A percentile compares a stretch with the other conserved stretches of the same genome.
phyloP scores from a whole-genome alignment of 2,329 filamentous ascomycete genomes.

The Diaporthe sp. region DNA sequence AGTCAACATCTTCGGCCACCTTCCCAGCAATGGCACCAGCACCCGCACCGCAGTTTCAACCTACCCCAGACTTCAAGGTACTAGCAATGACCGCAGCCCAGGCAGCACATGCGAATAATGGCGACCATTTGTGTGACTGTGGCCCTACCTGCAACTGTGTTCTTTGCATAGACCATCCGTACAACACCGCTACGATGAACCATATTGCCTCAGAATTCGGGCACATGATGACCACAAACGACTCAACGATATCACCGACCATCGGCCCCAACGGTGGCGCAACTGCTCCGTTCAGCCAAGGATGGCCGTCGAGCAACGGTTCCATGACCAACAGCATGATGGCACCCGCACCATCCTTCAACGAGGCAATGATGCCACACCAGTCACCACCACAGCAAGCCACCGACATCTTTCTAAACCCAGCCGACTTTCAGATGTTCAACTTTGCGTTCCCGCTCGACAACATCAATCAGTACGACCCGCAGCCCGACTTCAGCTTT shows the following conservation, averaged over 20 bases:
- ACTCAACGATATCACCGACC: conserved; percentile 5
- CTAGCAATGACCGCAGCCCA: conserved; percentile 52
- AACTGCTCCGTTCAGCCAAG: conserved; percentile 31
- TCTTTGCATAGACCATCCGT: conserved; percentile 77
- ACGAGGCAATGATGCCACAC: conserved; percentile 26
- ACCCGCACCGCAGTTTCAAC: conserved; percentile 52
- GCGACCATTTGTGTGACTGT: conserved; percentile 69
- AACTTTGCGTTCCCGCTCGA: conserved; percentile 41
- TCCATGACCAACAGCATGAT: conserved; percentile 37
- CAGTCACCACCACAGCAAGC: conserved; percentile 40
- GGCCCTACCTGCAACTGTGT: conserved; percentile 77
- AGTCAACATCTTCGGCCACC: conserved; percentile 44
- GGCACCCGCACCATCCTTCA: conserved; percentile 21
- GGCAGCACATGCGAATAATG: conserved; percentile 7
- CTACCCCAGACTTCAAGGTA: conserved; percentile 54
- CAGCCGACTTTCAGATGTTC: conserved; percentile 42
- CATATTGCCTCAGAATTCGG: conserved; percentile 42
- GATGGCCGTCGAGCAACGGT: conserved; percentile 35
- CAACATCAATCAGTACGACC: conserved; percentile 26
- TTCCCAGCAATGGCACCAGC: conserved; percentile 4
- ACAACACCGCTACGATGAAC: conserved; percentile 73
- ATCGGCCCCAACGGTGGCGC: conserved; percentile 42
- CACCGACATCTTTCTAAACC: conserved; percentile 41
- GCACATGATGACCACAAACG: conserved; percentile 47
- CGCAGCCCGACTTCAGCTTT: conserved; percentile 70